These are phyloP conservation scores for Eragrostis tef DNA, from an alignment of 202 grass and related monocot species.

Conservation along the genomic window DNA sequence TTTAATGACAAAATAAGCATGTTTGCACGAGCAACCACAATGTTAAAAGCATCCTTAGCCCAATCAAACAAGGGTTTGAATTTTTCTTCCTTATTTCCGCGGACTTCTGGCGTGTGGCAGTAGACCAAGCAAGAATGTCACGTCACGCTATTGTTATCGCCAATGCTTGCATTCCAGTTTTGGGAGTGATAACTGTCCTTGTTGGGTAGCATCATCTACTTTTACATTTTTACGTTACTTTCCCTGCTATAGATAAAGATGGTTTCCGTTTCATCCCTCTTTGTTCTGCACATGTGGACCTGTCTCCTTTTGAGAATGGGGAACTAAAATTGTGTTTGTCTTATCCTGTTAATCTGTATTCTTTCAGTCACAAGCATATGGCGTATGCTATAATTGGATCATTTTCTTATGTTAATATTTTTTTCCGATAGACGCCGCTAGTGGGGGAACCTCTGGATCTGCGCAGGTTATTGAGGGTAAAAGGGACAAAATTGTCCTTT, in stretches of 20 bases:
- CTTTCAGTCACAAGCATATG: slow-evolving; percentile 10
- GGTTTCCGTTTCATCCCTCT: not conserved
- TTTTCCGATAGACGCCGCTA: slow-evolving; percentile 45
- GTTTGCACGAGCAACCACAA: not conserved
- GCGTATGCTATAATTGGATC: not conserved
- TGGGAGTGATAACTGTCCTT: not conserved
- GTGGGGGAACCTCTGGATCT: slow-evolving; percentile 53
- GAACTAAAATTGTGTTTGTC: not conserved
- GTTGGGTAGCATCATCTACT: not conserved
- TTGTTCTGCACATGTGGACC: not conserved
- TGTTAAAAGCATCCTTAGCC: slow-evolving; percentile 14
- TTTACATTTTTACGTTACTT: slow-evolving; percentile 7
- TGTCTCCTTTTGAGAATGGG: slow-evolving; percentile 30
- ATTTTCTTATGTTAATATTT: slow-evolving; percentile 34
- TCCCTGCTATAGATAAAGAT: not conserved
- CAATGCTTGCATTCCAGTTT: not conserved
- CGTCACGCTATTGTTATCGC: not conserved
- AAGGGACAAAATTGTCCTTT: slow-evolving; percentile 83
- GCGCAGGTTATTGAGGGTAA: slow-evolving; percentile 60
- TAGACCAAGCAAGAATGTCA: slow-evolving; percentile 22
- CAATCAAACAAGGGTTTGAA: not conserved
- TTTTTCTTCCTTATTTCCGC: slow-evolving; percentile 27
- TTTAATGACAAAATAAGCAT: slow-evolving; percentile 26
- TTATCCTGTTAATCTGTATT: slow-evolving; percentile 14
- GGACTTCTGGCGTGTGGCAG: not conserved